Percentiles rank a stretch among this genome's conserved stretches.
These are phyloP conservation scores for Kuraishia piskuri DNA, from an alignment of 805 yeast species.

Conservation along the genomic window DNA sequence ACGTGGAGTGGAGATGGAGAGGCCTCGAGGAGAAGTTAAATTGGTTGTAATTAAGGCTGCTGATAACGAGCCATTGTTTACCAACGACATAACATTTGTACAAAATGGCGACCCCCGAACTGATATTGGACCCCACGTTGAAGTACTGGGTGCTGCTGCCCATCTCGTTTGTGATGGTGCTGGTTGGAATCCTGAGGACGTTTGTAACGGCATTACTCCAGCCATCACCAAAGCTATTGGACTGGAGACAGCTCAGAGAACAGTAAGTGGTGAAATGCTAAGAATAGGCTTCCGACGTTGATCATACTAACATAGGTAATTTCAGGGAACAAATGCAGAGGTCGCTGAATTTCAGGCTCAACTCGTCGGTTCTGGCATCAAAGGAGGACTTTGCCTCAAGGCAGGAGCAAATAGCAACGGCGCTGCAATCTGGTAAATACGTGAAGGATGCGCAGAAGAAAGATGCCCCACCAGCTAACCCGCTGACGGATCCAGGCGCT, in stretches of 20 bases:
- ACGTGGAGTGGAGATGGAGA: too few species aligned
- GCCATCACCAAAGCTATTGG: slow-evolving; percentile 46
- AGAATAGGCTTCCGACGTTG: background rate
- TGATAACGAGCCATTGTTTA: too few species aligned
- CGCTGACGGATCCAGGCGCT: slow-evolving; percentile 61
- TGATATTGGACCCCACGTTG: slow-evolving; percentile 70
- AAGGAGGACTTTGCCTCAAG: slow-evolving; percentile 44
- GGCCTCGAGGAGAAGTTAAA: too few species aligned
- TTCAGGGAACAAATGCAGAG: slow-evolving; percentile 47
- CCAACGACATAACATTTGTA: too few species aligned
- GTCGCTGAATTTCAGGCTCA: slow-evolving; percentile 47
- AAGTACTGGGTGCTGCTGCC: slow-evolving; percentile 90
- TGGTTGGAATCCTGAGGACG: slow-evolving; percentile 74
- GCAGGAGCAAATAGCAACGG: slow-evolving; percentile 36
- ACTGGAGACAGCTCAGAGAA: slow-evolving; percentile 46
- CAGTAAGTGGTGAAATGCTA: slow-evolving; percentile 18
- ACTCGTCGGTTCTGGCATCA: slow-evolving; percentile 36
- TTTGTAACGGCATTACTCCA: slow-evolving; percentile 54
- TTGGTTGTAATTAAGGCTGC: too few species aligned
- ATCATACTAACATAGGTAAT: background rate
- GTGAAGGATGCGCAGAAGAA: slow-evolving; percentile 37
- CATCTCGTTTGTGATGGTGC: slow-evolving; percentile 80
- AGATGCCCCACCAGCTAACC: slow-evolving; percentile 37
- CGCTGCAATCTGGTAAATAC: slow-evolving; percentile 45
- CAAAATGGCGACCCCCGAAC: slow-evolving; percentile 32